A percentile compares a stretch with the other conserved stretches of the same genome.
phyloP scores from a whole-genome alignment of 768 basidiomycete species.

The Suillus fuscotomentosus region DNA sequence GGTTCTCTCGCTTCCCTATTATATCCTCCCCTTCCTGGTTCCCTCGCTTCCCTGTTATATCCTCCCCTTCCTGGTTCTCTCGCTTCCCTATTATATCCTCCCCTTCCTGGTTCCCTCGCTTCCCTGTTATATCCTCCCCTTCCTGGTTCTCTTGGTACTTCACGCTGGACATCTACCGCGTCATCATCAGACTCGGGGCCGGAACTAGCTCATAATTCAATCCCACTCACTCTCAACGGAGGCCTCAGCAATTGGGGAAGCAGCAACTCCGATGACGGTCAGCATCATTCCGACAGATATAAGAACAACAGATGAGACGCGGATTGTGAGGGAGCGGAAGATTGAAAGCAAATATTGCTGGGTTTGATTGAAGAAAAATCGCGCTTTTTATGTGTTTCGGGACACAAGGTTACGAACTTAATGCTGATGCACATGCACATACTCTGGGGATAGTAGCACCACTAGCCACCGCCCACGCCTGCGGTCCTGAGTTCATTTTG shows the following conservation, averaged over 20 bases:
- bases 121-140: background rate
- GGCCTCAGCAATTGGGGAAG: background rate
- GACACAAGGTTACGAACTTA: background rate
- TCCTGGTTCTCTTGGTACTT: background rate
- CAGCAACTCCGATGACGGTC: background rate
- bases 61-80: no score
- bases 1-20: no score
- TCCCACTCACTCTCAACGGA: background rate
- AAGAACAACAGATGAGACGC: background rate
- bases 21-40: no score
- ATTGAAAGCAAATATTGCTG: background rate
- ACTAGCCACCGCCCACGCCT: background rate
- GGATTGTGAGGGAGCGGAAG: background rate
- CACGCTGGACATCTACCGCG: background rate
- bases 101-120: background rate
- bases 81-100: background rate
- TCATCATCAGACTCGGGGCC: background rate
- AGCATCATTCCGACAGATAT: background rate
- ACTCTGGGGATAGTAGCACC: background rate
- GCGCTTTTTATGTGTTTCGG: background rate
- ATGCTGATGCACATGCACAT: background rate
- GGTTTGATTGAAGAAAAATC: background rate
- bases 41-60: no score
- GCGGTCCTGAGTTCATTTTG: background rate
- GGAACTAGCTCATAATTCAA: background rate